Conservation (phyloP, 1,139 yeast genomes). For the Kodamaea anthophila region DNA sequence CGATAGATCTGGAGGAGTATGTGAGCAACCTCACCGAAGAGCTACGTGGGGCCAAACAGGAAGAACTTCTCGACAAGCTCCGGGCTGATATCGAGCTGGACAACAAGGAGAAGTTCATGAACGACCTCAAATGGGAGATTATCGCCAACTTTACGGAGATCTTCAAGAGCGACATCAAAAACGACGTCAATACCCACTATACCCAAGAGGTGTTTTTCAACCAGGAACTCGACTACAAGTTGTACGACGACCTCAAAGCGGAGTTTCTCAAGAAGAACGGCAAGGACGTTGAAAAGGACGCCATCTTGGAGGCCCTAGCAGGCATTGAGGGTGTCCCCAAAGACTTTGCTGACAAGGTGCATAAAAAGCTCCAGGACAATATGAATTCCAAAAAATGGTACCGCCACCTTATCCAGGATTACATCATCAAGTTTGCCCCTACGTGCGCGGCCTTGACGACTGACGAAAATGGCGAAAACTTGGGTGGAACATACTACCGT, state of each 20-base stretch:
- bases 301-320: slow-evolving; percentile 16
- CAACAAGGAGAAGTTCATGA: slow-evolving; percentile 11
- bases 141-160: slow-evolving; percentile 10
- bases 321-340: slow-evolving; percentile 9
- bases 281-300: slow-evolving; percentile 13
- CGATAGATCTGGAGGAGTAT: slow-evolving; percentile 10
- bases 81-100: slow-evolving; percentile 11
- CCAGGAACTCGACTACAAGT: slow-evolving; percentile 14
- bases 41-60: slow-evolving; percentile 12
- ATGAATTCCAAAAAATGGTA: slow-evolving; percentile 17
- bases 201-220: slow-evolving; percentile 17
- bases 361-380: slow-evolving; percentile 11
- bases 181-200: slow-evolving; percentile 14
- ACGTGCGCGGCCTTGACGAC: slow-evolving; percentile 14
- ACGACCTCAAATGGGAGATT: slow-evolving; percentile 12
- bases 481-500: slow-evolving; percentile 15
- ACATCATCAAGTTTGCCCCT: slow-evolving; percentile 10
- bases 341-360: slow-evolving; percentile 11
- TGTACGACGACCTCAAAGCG: slow-evolving; percentile 18
- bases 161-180: slow-evolving; percentile 14
- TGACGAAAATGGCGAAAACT: slow-evolving; percentile 18
- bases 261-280: slow-evolving; percentile 16
- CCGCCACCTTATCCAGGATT: slow-evolving; percentile 13
- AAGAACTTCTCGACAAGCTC: slow-evolving; percentile 14
- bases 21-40: slow-evolving; percentile 9